A percentile compares a stretch with the other conserved stretches of the same genome.
Conservation (phyloP, 1,284 basidiomycete genomes). For the Cronartium quercuum region DNA sequence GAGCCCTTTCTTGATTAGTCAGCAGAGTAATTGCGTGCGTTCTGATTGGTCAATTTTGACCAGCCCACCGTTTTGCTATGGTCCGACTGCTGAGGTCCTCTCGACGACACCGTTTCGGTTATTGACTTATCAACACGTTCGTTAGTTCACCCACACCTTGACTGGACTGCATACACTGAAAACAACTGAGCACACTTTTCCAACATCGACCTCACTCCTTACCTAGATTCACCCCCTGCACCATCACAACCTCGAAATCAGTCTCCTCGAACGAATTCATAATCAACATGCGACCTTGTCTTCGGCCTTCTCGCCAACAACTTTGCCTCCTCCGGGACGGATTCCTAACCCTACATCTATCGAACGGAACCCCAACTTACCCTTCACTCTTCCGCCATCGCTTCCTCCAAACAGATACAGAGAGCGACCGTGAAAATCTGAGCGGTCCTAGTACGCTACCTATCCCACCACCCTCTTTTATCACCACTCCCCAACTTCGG, state of each 20-base stretch:
- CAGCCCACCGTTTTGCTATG: too few species aligned
- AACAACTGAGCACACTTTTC: neutral
- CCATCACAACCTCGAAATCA: neutral
- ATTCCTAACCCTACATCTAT: neutral
- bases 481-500: neutral
- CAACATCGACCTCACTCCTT: neutral
- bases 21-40: too few species aligned
- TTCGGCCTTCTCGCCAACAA: neutral
- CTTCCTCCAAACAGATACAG: neutral
- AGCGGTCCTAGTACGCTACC: neutral
- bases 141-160: neutral
- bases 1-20: too few species aligned
- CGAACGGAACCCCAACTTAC: neutral
- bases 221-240: neutral
- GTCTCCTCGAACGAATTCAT: neutral
- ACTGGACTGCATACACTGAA: neutral
- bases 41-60: too few species aligned
- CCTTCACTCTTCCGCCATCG: neutral
- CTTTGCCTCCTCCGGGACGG: neutral
- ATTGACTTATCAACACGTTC: too few species aligned
- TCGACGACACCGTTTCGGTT: too few species aligned
- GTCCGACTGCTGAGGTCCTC: too few species aligned
- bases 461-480: neutral
- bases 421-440: neutral
- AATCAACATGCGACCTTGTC: neutral